Conservation (phyloP, 1,284 basidiomycete genomes). For the Sporisorium exsertum region DNA sequence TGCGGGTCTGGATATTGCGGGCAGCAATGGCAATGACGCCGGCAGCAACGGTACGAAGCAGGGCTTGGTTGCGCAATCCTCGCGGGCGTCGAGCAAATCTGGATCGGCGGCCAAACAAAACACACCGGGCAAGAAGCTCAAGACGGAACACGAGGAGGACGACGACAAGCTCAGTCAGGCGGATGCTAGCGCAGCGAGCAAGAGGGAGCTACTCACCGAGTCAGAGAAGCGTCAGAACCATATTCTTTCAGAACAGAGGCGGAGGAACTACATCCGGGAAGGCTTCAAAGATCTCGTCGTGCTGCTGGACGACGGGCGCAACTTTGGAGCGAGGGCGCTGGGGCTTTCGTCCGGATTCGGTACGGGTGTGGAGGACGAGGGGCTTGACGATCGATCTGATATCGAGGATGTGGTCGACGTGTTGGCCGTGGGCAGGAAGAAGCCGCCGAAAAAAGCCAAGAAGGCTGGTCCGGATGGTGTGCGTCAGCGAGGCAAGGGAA, state of each 20-base stretch:
- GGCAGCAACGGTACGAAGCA: not conserved
- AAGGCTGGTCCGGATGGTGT: slow-evolving; percentile 49
- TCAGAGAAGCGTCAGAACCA: slow-evolving; percentile 65
- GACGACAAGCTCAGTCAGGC: slow-evolving; percentile 9
- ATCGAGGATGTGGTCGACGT: slow-evolving; percentile 59
- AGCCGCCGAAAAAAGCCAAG: slow-evolving; percentile 55
- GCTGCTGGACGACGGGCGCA: slow-evolving; percentile 64
- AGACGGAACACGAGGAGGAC: slow-evolving; percentile 53
- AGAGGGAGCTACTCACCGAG: slow-evolving; percentile 58
- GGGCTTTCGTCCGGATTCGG: slow-evolving; percentile 65
- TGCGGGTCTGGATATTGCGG: slow-evolving; percentile 38
- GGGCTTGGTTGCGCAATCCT: slow-evolving; percentile 11
- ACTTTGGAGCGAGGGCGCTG: slow-evolving; percentile 63
- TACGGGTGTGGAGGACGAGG: slow-evolving; percentile 67
- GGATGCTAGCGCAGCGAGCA: slow-evolving; percentile 23
- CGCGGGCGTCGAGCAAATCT: slow-evolving; percentile 12
- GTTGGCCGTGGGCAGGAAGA: slow-evolving; percentile 50
- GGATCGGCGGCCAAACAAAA: slow-evolving; percentile 4
- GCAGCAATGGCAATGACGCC: slow-evolving; percentile 1
- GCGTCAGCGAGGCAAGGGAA: slow-evolving; percentile 60
- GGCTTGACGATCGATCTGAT: slow-evolving; percentile 64
- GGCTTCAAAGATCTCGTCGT: slow-evolving; percentile 67
- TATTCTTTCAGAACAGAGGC: slow-evolving; percentile 65
- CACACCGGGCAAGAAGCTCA: slow-evolving; percentile 53
- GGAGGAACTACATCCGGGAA: slow-evolving; percentile 67